Percentiles rank a stretch among this genome's conserved stretches.
phyloP scores from a whole-genome alignment of 805 yeast genomes.

The Starmera dryadoides region DNA sequence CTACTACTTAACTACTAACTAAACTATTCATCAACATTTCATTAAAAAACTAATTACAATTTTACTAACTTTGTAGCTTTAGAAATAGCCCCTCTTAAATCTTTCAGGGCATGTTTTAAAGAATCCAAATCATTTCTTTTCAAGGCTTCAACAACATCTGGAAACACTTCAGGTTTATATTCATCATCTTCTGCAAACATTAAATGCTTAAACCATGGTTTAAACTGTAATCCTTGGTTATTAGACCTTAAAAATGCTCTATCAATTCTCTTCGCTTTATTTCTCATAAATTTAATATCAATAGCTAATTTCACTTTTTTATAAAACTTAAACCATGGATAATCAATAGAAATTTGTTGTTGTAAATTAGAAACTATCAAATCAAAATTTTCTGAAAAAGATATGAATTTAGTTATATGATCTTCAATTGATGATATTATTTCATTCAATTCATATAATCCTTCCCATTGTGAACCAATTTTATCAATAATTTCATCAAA shows the following conservation, averaged over 20 bases:
- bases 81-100: too few relatives aligned
- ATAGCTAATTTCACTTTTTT: conserved; percentile 55
- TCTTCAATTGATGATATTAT: neutral
- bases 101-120: too few relatives aligned
- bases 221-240: conserved; percentile 35
- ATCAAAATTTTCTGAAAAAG: conserved; percentile 34
- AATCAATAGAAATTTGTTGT: conserved; percentile 49
- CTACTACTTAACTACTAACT: too few relatives aligned
- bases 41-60: too few relatives aligned
- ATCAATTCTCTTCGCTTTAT: conserved; percentile 47
- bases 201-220: conserved; percentile 59
- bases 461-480: neutral
- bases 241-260: conserved; percentile 36
- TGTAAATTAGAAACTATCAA: conserved; percentile 38
- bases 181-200: too few relatives aligned
- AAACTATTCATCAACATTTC: too few relatives aligned
- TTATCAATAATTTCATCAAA: conserved; percentile 4
- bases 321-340: conserved; percentile 67
- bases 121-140: conserved; percentile 38
- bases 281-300: conserved; percentile 46
- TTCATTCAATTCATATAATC: neutral
- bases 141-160: conserved; percentile 53
- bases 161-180: conserved; percentile 43
- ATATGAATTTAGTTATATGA: conserved; percentile 1
- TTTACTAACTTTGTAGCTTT: too few relatives aligned